A percentile compares a stretch with the other conserved stretches of the same genome.
Conservation (phyloP, 1,284 basidiomycete species). For the Pholiota adiposa region DNA sequence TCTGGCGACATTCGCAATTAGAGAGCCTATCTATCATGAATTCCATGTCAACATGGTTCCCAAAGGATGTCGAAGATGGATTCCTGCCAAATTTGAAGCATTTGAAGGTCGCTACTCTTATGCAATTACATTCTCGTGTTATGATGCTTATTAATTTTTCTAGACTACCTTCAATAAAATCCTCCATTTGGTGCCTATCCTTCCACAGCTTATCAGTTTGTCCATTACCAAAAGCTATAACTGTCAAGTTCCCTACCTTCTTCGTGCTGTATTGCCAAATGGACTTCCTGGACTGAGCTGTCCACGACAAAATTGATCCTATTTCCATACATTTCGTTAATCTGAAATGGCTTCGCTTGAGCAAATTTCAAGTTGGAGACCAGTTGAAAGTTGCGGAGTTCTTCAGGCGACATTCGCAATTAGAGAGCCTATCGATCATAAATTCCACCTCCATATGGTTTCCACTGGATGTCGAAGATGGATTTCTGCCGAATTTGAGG, state of each 20-base stretch:
- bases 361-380: background rate
- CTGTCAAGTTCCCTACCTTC: conserved; percentile 5
- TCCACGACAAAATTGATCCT: too few species aligned
- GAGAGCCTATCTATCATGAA: conserved; percentile 4
- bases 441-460: background rate
- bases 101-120: background rate
- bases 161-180: conserved; percentile 2
- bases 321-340: too few species aligned
- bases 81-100: conserved; percentile 6
- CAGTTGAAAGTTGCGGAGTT: background rate
- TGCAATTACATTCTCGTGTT: background rate
- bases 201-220: conserved; percentile 3
- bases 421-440: conserved; percentile 6
- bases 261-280: background rate
- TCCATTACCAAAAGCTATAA: background rate
- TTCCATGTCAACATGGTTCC: background rate
- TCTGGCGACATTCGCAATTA: conserved; percentile 4
- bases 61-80: background rate
- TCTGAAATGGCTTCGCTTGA: conserved; percentile 6
- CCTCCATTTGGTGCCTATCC: background rate
- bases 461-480: background rate
- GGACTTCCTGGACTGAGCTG: conserved; percentile 5
- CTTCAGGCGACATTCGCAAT: conserved; percentile 7
- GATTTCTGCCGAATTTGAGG: conserved; percentile 3
- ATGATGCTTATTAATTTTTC: background rate